phyloP scores from a whole-genome alignment of 2,329 filamentous ascomycete genomes.

The Cordyceps militaris region DNA sequence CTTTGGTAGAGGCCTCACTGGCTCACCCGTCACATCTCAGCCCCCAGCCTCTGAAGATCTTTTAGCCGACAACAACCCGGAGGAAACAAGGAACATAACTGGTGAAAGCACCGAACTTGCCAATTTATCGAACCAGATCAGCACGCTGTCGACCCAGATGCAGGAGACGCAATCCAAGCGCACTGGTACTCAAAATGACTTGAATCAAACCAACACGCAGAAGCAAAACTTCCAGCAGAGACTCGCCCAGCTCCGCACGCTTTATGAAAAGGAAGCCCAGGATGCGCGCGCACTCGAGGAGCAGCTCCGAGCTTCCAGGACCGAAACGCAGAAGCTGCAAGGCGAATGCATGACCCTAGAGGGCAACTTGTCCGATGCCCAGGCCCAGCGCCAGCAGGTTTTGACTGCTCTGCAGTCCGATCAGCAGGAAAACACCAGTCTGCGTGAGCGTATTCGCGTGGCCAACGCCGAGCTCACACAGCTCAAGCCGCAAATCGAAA shows the following conservation, averaged over 20 bases:
- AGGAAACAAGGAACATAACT: constrained; percentile 80
- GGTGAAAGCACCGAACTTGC: constrained; percentile 88
- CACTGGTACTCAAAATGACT: constrained; percentile 68
- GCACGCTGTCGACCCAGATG: constrained; percentile 86
- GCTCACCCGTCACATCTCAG: constrained; percentile 42
- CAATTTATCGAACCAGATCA: constrained; percentile 93
- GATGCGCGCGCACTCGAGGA: constrained; percentile 80
- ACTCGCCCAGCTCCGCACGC: constrained; percentile 72
- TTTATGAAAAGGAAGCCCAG: constrained; percentile 91
- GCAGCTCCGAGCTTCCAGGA: constrained; percentile 65
- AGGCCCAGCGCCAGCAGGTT: constrained; percentile 73
- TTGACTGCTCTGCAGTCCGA: constrained; percentile 71
- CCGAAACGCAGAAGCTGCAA: constrained; percentile 78
- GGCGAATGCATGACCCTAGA: constrained; percentile 79
- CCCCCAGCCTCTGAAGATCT: constrained; percentile 67
- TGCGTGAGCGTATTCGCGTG: constrained; percentile 82
- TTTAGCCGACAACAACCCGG: constrained; percentile 82
- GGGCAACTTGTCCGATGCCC: constrained; percentile 70
- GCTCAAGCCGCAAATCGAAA: constrained; percentile 86
- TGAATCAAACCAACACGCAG: constrained; percentile 74
- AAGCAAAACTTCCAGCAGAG: constrained; percentile 91
- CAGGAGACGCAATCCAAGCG: constrained; percentile 85
- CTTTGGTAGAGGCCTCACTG: constrained; percentile 82
- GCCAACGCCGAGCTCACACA: constrained; percentile 77
- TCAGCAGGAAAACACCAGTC: constrained; percentile 74